A percentile compares a stretch with the other conserved stretches of the same genome.
Conservation (phyloP, 1,284 basidiomycete species). For the Ganoderma leucocontextum region DNA sequence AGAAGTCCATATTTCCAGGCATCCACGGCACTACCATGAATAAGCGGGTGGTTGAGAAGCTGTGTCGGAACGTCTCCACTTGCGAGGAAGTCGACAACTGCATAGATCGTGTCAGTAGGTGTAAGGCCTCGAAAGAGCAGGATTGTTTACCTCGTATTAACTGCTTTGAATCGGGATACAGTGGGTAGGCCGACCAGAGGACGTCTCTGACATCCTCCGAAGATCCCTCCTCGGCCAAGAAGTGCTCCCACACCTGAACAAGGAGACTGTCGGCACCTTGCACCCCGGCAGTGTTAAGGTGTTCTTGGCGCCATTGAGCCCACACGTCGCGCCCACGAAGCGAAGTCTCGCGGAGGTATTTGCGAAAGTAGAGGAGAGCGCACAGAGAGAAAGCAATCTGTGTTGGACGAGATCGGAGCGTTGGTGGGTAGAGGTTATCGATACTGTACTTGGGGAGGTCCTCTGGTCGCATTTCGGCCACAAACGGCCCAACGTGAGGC, state of each 20-base stretch:
- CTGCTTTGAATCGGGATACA: slow-evolving; percentile 19
- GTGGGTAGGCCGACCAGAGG: slow-evolving; percentile 36
- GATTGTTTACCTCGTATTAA: slow-evolving; percentile 32
- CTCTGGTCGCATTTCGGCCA: slow-evolving; percentile 36
- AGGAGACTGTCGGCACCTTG: slow-evolving; percentile 36
- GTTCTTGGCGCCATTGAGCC: slow-evolving; percentile 42
- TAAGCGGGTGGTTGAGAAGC: slow-evolving; percentile 51
- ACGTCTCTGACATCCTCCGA: slow-evolving; percentile 35
- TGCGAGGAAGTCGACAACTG: slow-evolving; percentile 57
- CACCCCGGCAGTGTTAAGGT: slow-evolving; percentile 18
- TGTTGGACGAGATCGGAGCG: slow-evolving; percentile 18
- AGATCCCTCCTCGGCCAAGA: slow-evolving; percentile 35
- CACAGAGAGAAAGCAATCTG: slow-evolving; percentile 42
- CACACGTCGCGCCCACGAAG: slow-evolving; percentile 34
- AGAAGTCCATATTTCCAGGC: slow-evolving; percentile 53
- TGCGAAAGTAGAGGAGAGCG: slow-evolving; percentile 36
- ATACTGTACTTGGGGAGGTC: slow-evolving; percentile 31
- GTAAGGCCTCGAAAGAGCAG: slow-evolving; percentile 1
- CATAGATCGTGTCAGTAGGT: not conserved
- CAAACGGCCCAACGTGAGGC: slow-evolving; percentile 35
- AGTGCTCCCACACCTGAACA: slow-evolving; percentile 38
- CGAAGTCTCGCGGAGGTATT: slow-evolving; percentile 2
- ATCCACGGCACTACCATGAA: slow-evolving; percentile 49
- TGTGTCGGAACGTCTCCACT: slow-evolving; percentile 41
- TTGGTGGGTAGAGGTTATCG: slow-evolving; percentile 31